Evolutionary conservation across 2,329 filamentous ascomycete species (phyloP), one percentile per base, ranked within the genome.

Genomic region (Rutstroemia sp.): DNA sequence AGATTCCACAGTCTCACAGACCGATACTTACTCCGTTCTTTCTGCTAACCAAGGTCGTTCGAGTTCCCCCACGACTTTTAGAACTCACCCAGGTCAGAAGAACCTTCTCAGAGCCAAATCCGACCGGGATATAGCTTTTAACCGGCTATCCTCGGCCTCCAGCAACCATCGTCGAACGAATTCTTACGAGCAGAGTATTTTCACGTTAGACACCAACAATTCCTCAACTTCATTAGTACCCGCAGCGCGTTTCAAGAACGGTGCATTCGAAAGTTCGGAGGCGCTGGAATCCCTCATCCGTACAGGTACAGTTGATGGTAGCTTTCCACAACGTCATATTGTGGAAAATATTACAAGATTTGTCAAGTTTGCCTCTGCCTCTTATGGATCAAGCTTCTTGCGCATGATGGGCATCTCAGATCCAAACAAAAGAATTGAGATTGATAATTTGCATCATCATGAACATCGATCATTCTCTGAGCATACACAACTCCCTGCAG

Each of bases 341-440:
- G 72, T 86, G 9, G 75, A 77, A 34, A 87, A 85, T 63, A 80
- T 86, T 23, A 79, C 78, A 2, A 75, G 83, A 38, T 87, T 85
- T 59, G 84, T 86, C 73, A 77, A 81, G 3, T 87, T 84, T 63
- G 82, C 83, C 1, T 86, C 83, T 1, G 83, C 84, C 0, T 81
- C 82, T 0, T 87, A 87, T 56, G 83, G 84, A 0, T 81, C 81
- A 0, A 77, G 77, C 47, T 86, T 87, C 58, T 73, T 87, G 48
- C 79, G 80, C 54, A 73, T 85, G 21, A 76, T 86, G 73, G 82
- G 83, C 2, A 84, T 87, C 78, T 78, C 60, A 69, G 79, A 47
- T 70, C 78, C 67, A 73, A 77, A 17, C 8, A 23, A 21, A 16
- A 42, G 44, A n/a, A 65, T 61, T 51, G 78, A 75, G 1, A 64